Conservation (phyloP, 208 protist species). For the Crithidia bombi region DNA sequence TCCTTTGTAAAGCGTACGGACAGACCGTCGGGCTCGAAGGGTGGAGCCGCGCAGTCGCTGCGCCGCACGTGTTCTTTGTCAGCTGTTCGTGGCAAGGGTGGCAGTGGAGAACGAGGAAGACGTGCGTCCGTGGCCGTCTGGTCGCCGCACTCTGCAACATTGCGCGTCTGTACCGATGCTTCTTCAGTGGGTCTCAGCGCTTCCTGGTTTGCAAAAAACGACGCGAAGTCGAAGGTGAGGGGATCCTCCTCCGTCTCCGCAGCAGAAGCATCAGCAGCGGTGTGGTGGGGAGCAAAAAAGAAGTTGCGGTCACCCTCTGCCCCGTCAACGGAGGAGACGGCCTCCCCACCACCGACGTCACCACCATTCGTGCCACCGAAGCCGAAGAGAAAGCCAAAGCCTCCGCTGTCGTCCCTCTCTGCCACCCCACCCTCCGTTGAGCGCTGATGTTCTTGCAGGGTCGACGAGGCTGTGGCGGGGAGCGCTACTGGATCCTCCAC, state of each 20-base stretch:
- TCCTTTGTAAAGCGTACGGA: too few relatives aligned
- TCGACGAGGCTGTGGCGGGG: not conserved
- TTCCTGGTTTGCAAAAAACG: slow-evolving; percentile 18
- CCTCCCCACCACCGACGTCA: not conserved
- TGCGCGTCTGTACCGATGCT: not conserved
- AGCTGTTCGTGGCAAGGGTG: too few relatives aligned
- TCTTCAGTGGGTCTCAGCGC: not conserved
- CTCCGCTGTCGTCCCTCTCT: not conserved
- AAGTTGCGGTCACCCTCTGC: not conserved
- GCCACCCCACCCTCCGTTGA: not conserved
- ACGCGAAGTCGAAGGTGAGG: slow-evolving; percentile 32
- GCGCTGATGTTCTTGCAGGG: not conserved
- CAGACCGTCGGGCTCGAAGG: too few relatives aligned
- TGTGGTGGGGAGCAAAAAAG: too few relatives aligned
- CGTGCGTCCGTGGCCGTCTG: too few relatives aligned
- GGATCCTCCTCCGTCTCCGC: not conserved
- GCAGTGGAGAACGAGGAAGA: too few relatives aligned
- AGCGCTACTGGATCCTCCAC: not conserved
- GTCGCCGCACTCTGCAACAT: too few relatives aligned
- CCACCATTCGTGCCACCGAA: not conserved
- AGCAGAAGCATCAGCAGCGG: not conserved
- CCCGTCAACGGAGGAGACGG: too few relatives aligned
- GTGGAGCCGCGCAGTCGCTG: too few relatives aligned
- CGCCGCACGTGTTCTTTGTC: too few relatives aligned
- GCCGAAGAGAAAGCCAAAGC: slow-evolving; percentile 20